These are phyloP conservation scores for Neltuma alba DNA, from an alignment of 306 rosid species.

Conservation along the genomic window DNA sequence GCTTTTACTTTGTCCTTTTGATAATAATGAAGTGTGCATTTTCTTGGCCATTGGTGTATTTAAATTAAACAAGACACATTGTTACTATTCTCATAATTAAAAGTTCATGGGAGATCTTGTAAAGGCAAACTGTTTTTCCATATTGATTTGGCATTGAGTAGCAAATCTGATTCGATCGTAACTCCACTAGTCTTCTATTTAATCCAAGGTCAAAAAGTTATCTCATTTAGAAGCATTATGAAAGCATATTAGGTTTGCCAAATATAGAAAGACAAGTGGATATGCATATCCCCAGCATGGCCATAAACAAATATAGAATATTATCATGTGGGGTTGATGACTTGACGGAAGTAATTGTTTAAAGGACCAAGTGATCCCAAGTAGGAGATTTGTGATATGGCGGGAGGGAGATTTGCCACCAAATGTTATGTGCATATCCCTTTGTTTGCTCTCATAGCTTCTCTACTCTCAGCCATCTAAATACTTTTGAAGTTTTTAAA, in stretches of 20 bases:
- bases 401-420: constrained; percentile 53
- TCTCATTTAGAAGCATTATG: constrained; percentile 29
- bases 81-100: constrained; percentile 46
- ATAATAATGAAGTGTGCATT: constrained; percentile 52
- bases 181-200: constrained; percentile 32
- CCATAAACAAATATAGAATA: constrained; percentile 32
- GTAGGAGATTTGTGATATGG: constrained; percentile 43
- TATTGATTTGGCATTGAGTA: constrained; percentile 56
- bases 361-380: constrained; percentile 33
- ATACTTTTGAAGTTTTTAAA: constrained; percentile 32
- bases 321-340: constrained; percentile 25
- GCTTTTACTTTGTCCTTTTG: constrained; percentile 38
- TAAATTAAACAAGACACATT: constrained; percentile 26
- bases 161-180: constrained; percentile 38
- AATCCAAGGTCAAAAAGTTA: constrained; percentile 40
- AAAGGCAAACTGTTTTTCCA: constrained; percentile 28
- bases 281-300: constrained; percentile 31
- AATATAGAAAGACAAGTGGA: constrained; percentile 47
- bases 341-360: constrained; percentile 26
- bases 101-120: constrained; percentile 37
- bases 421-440: constrained; percentile 55
- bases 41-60: constrained; percentile 41
- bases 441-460: constrained; percentile 46
- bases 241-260: constrained; percentile 30
- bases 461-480: constrained; percentile 40